Evolutionary conservation across 2,329 filamentous ascomycete species (phyloP), one percentile per base, ranked within the genome.

Genomic region (Magnaporthales sp.): DNA sequence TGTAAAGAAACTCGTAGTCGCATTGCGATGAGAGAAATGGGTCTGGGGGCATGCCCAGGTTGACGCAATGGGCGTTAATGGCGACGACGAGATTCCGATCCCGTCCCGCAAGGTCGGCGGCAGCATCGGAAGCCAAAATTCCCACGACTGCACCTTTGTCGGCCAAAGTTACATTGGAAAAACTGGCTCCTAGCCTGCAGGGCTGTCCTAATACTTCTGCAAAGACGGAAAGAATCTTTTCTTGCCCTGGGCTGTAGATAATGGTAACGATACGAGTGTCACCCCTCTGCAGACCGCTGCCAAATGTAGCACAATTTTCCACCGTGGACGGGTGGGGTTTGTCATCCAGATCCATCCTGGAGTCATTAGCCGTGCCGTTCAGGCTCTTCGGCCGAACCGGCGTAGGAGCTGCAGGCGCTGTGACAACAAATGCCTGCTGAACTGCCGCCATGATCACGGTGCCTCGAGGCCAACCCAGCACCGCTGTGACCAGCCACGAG

Each of bases 1-100:
- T 91, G 78, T 95, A 96, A 24, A 96, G 82, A 71, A 94, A 95
- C 75, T 96, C 92, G 78, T 94, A 95, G 77, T 95, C 91, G 78
- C 90, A 93, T 67, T 84, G 77, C 29, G 85, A 80, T 19, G 89
- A 92, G 27, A 93, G 82, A 62, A 81, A 76, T 54, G 84, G 75
- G 70, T 91, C 87, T n/a, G 89, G 87, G 22, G 87, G 86, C 80
- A 89, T 90, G 31, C 87, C 87, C 66, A 87, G 81, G 71, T 89
- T 87, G 69, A 92, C 86, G 74, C 89, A 91, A 75, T 94, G 90
- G 27, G 90, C 88, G 74, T 93, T 90, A 74, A 95, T 89, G 67
- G 89, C 80, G 63, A 92, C 84, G 61, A 91, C 80, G 38, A 87
- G 80, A 15, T 80, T 77, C 68, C 79, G 83, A 70, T 89, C 80